phyloP scores from a whole-genome alignment of 2,329 filamentous ascomycete species.

The Colletotrichum neosansevieriae region DNA sequence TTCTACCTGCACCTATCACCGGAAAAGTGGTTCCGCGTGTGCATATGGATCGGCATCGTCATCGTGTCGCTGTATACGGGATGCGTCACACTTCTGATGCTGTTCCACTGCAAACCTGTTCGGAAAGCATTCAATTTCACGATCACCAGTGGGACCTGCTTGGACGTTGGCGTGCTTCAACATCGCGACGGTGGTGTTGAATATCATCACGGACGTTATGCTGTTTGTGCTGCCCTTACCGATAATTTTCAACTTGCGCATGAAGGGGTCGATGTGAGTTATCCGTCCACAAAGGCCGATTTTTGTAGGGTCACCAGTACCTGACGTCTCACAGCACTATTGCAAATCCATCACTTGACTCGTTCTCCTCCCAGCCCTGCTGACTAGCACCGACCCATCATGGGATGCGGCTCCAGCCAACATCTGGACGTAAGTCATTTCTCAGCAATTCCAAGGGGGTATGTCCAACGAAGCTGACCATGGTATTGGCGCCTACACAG shows the following conservation, averaged over 20 bases:
- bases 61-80: constrained; percentile 46
- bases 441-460: rapidly evolving
- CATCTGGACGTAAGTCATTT: constrained; percentile 32
- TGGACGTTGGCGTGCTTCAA: constrained; percentile 61
- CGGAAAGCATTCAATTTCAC: constrained; percentile 48
- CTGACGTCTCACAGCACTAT: constrained; percentile 15
- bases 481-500: constrained; percentile 22
- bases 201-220: constrained; percentile 61
- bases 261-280: constrained; percentile 54
- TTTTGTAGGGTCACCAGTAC: neutral
- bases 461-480: neutral
- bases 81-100: constrained; percentile 49
- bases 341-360: constrained; percentile 26
- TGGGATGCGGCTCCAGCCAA: constrained; percentile 39
- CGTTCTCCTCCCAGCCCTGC: constrained; percentile 17
- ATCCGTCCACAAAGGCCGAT: rapidly evolving
- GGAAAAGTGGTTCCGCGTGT: constrained; percentile 48
- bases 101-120: constrained; percentile 54
- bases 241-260: constrained; percentile 57
- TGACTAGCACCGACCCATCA: constrained; percentile 22
- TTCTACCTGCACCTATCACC: constrained; percentile 55
- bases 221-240: constrained; percentile 61
- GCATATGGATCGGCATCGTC: constrained; percentile 47
- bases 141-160: constrained; percentile 51
- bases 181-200: constrained; percentile 60